Percentiles rank a stretch among this genome's conserved stretches.
Conservation (phyloP, 2,329 filamentous ascomycete genomes). For the Diplodia sapinea region DNA sequence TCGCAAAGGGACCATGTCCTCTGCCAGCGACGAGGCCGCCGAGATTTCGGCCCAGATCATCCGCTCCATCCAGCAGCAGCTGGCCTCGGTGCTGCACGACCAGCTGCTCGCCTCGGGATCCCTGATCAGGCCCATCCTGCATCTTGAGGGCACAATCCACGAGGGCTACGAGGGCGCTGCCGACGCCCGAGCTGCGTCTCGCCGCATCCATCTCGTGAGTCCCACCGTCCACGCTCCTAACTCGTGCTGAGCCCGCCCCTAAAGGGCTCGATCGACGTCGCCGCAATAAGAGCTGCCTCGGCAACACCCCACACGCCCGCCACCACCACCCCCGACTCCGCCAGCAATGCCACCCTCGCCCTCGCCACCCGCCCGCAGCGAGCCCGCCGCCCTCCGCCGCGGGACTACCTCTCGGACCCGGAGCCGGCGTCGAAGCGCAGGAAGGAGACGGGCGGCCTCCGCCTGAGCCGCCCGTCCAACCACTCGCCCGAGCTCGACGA, state of each 20-base stretch:
- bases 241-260: neutral
- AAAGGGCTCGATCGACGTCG: constrained; percentile 24
- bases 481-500: neutral
- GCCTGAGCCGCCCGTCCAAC: constrained; percentile 8
- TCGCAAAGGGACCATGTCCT: constrained; percentile 10
- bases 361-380: constrained; percentile 2
- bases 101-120: constrained; percentile 8
- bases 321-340: neutral
- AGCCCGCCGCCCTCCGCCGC: constrained; percentile 12
- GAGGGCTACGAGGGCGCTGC: constrained; percentile 19
- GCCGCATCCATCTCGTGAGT: constrained; percentile 25
- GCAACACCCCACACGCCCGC: constrained; percentile 10
- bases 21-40: constrained; percentile 19
- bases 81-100: constrained; percentile 1
- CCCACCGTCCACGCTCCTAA: neutral
- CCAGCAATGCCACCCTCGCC: neutral
- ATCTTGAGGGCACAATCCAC: constrained; percentile 20
- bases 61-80: constrained; percentile 23
- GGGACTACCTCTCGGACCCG: constrained; percentile 16
- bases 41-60: constrained; percentile 14
- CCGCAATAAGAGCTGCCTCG: constrained; percentile 19
- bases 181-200: neutral
- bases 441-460: constrained; percentile 23
- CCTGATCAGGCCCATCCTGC: constrained; percentile 9
- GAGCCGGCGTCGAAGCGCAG: constrained; percentile 22